Percentiles rank a stretch among this genome's conserved stretches.
phyloP scores from a whole-genome alignment of 2,329 filamentous ascomycete species.

The Pyrenochaeta sp. region DNA sequence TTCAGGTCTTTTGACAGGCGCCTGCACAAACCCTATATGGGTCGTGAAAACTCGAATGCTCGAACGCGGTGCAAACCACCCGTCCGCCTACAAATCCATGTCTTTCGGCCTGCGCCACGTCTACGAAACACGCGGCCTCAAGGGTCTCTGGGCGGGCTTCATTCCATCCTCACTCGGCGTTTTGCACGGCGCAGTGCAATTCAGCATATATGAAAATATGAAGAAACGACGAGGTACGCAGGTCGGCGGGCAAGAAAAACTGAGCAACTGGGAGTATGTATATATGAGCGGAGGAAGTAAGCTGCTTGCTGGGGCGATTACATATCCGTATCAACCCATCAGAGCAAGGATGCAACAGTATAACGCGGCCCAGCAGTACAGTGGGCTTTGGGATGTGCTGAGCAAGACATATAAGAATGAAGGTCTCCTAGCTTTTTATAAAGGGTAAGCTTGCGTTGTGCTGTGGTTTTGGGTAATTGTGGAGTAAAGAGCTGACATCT shows the following conservation, averaged over 20 bases:
- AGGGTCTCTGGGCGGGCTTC: conserved; percentile 88
- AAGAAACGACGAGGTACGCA: conserved; percentile 66
- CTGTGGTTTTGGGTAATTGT: conserved; percentile 2
- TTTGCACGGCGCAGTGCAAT: conserved; percentile 92
- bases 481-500: conserved; percentile 11
- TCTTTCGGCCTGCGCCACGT: conserved; percentile 73
- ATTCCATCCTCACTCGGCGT: conserved; percentile 85
- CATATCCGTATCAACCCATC: conserved; percentile 95
- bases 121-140: conserved; percentile 73
- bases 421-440: conserved; percentile 86
- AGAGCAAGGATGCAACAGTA: conserved; percentile 90
- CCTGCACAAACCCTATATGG: conserved; percentile 95
- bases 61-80: conserved; percentile 76
- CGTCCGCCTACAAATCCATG: conserved; percentile 84
- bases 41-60: conserved; percentile 98
- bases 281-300: conserved; percentile 82
- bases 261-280: conserved; percentile 81
- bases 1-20: conserved; percentile 75
- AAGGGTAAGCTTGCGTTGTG: conserved; percentile 64
- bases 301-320: conserved; percentile 85
- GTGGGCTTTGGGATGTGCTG: conserved; percentile 75
- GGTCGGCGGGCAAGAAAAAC: conserved; percentile 48
- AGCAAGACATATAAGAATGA: conserved; percentile 79
- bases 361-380: conserved; percentile 78
- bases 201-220: conserved; percentile 87